Conservation (phyloP, 176 grass and related monocot genomes). For the maize (Zea mays) region DNA sequence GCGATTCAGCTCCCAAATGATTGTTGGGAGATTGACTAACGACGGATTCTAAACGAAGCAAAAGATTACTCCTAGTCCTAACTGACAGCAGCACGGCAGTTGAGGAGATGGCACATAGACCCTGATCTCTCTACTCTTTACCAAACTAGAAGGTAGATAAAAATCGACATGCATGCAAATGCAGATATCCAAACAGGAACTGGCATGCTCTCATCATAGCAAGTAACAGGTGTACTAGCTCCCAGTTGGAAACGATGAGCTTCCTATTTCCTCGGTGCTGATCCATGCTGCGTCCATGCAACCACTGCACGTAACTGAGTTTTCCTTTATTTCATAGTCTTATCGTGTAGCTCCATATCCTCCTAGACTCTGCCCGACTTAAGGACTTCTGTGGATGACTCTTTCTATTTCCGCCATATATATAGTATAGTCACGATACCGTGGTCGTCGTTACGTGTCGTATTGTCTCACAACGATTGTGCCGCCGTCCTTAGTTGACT, state of each 20-base stretch:
- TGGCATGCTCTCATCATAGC: neutral
- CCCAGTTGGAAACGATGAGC: neutral
- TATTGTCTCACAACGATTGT: too few species aligned
- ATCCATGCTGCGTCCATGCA: too few species aligned
- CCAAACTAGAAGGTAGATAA: neutral
- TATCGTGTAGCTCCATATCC: too few species aligned
- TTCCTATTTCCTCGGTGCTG: conserved; percentile 6
- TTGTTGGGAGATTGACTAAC: neutral
- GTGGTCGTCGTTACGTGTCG: too few species aligned
- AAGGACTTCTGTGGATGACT: too few species aligned
- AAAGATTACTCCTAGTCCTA: conserved; percentile 27
- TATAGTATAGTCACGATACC: too few species aligned
- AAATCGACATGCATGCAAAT: neutral
- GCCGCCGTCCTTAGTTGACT: too few species aligned
- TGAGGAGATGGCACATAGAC: neutral
- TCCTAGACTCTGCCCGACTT: too few species aligned
- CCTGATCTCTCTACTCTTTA: neutral
- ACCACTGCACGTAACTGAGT: too few species aligned
- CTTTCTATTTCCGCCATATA: too few species aligned
- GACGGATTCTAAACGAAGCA: conserved; percentile 5
- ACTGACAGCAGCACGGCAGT: neutral
- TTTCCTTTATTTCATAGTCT: too few species aligned
- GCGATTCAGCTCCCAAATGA: conserved; percentile 10
- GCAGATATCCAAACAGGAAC: neutral
- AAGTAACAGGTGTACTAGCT: neutral